Evolutionary conservation across 2,329 filamentous ascomycete genomes (phyloP).

Genomic region (Kalaharituber pfeilii): DNA sequence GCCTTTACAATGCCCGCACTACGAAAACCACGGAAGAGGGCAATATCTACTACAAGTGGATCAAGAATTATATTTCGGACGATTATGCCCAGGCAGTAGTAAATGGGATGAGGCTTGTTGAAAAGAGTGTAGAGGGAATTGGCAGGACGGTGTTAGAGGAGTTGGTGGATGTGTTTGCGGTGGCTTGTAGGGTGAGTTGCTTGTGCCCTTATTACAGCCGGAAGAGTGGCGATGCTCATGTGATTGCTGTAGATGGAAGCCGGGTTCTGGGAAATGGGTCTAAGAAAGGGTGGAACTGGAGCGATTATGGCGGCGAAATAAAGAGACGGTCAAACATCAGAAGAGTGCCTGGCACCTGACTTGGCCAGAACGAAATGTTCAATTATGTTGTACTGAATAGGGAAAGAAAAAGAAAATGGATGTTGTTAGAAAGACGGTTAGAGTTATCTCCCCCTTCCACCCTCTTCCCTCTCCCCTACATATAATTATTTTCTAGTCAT

Average conservation of each 20-base stretch:
- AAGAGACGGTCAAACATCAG: background rate
- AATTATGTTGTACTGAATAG: too few relatives aligned
- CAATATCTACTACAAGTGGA: slow-evolving; percentile 78
- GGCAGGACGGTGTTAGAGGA: slow-evolving; percentile 64
- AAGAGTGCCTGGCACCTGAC: background rate
- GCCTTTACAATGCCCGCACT: slow-evolving; percentile 34
- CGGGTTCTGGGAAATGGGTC: slow-evolving; percentile 57
- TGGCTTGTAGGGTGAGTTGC: slow-evolving; percentile 56
- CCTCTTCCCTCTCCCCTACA: too few relatives aligned
- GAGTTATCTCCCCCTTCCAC: too few relatives aligned
- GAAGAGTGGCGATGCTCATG: slow-evolving; percentile 7
- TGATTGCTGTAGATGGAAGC: slow-evolving; percentile 44
- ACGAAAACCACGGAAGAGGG: slow-evolving; percentile 41
- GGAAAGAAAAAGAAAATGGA: too few relatives aligned
- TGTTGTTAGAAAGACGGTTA: too few relatives aligned
- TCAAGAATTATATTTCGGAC: slow-evolving; percentile 68
- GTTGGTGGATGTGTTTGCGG: slow-evolving; percentile 65
- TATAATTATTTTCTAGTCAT: too few relatives aligned
- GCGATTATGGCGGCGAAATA: slow-evolving; percentile 14
- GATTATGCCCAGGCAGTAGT: slow-evolving; percentile 60
- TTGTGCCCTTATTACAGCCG: background rate
- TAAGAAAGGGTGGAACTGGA: slow-evolving; percentile 23
- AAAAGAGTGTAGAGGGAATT: slow-evolving; percentile 54
- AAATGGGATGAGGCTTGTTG: slow-evolving; percentile 53
- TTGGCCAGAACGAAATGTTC: background rate